These are phyloP conservation scores for Pelargonium citronellum DNA, from an alignment of 441 rosid species.

Conservation along the genomic window DNA sequence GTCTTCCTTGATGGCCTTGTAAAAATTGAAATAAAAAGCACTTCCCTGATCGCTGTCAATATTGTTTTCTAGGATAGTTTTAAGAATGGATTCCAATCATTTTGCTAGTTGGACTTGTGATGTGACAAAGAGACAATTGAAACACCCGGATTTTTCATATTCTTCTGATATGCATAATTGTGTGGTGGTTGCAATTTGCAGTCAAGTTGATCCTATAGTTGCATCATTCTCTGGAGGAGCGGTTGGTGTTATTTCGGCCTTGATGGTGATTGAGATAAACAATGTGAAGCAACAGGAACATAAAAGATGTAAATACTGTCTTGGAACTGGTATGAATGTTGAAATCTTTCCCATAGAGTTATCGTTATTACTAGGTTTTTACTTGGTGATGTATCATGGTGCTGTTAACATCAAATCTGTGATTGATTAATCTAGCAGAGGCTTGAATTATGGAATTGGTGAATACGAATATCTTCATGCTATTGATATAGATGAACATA, in stretches of 20 bases:
- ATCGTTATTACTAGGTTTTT: background rate
- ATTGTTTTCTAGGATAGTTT: too few relatives aligned
- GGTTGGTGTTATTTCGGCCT: slow-evolving; percentile 90
- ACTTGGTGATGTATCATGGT: background rate
- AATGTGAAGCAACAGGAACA: slow-evolving; percentile 90
- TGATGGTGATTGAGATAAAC: slow-evolving; percentile 96
- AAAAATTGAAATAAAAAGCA: too few relatives aligned
- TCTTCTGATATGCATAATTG: too few relatives aligned
- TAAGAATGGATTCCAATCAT: too few relatives aligned
- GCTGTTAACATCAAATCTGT: background rate
- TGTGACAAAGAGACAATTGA: background rate
- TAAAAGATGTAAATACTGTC: slow-evolving; percentile 95
- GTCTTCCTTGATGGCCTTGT: too few relatives aligned
- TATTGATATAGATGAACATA: too few relatives aligned
- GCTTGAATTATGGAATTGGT: too few relatives aligned
- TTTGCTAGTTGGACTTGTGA: background rate
- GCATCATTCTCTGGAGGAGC: slow-evolving; percentile 99
- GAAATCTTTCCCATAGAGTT: background rate
- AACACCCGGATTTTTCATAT: too few relatives aligned
- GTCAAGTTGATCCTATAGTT: slow-evolving; percentile 96
- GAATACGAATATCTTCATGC: too few relatives aligned
- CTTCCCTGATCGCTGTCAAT: too few relatives aligned
- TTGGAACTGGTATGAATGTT: slow-evolving; percentile 70
- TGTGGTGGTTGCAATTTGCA: slow-evolving; percentile 29
- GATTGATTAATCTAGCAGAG: too few relatives aligned